Conservation (phyloP, 192 early-diverging fungal species). For the Dimargaris xerosporica region DNA sequence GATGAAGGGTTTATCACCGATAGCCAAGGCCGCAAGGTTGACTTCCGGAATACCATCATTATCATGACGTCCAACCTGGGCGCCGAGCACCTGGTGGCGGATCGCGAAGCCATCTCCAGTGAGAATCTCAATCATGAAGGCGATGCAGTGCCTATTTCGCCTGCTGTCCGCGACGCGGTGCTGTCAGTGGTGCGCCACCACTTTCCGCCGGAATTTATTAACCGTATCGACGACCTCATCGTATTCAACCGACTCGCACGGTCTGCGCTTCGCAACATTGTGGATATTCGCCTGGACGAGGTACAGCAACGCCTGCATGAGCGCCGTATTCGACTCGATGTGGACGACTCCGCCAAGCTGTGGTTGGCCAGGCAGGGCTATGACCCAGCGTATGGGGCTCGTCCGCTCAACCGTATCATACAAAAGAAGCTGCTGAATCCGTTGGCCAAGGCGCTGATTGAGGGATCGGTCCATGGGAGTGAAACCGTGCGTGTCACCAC, state of each 20-base stretch:
- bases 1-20: conserved; percentile 71
- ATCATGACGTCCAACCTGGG: conserved; percentile 72
- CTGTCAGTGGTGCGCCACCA: conserved; percentile 53
- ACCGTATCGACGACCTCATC: conserved; percentile 69
- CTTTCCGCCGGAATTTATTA: conserved; percentile 65
- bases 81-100: conserved; percentile 43
- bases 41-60: conserved; percentile 70
- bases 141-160: conserved; percentile 26
- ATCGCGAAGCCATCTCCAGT: conserved; percentile 19
- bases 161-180: conserved; percentile 40
- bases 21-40: conserved; percentile 55
- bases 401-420: conserved; percentile 51
- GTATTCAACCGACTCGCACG: conserved; percentile 59
- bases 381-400: conserved; percentile 51
- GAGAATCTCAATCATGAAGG: conserved; percentile 17
- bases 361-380: conserved; percentile 49
- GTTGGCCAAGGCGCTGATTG: conserved; percentile 39
- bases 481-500: conserved; percentile 35
- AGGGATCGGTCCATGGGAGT: conserved; percentile 38
- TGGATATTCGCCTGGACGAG: conserved; percentile 52
- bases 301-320: conserved; percentile 42
- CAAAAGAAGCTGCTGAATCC: conserved; percentile 40
- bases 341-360: conserved; percentile 35
- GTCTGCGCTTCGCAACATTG: conserved; percentile 53
- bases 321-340: conserved; percentile 35